Base-by-base conservation (phyloP, 805 yeast genomes). In the Torulaspora microellipsoides region DNA sequence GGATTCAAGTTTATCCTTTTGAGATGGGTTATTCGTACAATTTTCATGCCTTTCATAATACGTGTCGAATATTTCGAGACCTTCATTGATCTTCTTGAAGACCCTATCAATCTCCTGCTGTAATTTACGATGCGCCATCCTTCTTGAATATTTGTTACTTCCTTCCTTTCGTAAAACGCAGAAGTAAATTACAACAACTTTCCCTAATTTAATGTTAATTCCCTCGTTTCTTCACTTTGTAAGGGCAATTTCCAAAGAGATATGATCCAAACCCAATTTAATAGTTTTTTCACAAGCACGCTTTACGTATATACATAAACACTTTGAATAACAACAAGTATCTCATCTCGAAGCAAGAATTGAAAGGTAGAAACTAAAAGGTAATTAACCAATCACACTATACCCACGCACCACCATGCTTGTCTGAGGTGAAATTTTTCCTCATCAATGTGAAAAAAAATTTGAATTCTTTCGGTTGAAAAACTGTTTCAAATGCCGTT, bases 1-100 rank as follows among this genome's bases (percentile, higher is more conserved):
- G 49, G 82, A 78, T 62, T 91, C 99, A 47, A 91, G 72, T 65
- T 91, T 91, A 60, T 91, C 98, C 72, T 89, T 87, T 64, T 89
- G 97, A 6, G 95, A 80, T 52, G 82, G 89, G 54, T 83, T 84
- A 51, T 87, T 64, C 34, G 62, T 87, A 46, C 95, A 80, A 44
- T 75, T 76, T 66, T 81, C 84, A 37, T 89, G 79, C 67, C 93
- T 91, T 43, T 87, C 95, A 60, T 90, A 86, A 39, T 86, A 80
- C 37, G 77, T 82, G 61, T 91, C 95, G 58, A 91, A 91, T 47
- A 80, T 81, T 40, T 78, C 83, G 35, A 91, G 76, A 27, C 99
- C 99, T 70, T 91, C 98, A 43, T 81, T 78, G 50, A 91, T 95
- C 69, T 91, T 88, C 41, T 64, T 64, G 71, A 85, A 83, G 61